Conservation (phyloP, 2,329 filamentous ascomycete species). For the Dothideomycetes sp. region DNA sequence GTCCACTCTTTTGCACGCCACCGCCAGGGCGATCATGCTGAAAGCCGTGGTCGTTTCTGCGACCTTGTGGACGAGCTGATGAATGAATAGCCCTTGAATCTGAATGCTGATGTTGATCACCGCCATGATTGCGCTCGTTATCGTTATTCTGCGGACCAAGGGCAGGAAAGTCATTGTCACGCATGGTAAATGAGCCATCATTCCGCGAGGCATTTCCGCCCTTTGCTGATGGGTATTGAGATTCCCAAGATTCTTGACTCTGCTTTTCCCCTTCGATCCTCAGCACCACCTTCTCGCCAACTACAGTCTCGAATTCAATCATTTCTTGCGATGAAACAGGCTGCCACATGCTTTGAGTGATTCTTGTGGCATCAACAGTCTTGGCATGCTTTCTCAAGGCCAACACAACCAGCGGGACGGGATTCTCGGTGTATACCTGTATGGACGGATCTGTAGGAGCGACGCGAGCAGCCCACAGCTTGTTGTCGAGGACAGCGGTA, state of each 20-base stretch:
- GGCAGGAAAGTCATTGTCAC: constrained; percentile 37
- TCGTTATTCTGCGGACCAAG: constrained; percentile 16
- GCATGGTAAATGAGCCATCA: background rate
- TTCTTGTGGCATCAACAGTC: constrained; percentile 69
- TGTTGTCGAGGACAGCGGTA: constrained; percentile 63
- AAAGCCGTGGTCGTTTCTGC: constrained; percentile 14
- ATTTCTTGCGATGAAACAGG: constrained; percentile 59
- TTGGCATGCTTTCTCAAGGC: constrained; percentile 65
- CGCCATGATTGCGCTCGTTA: constrained; percentile 11
- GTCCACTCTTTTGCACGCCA: constrained; percentile 23
- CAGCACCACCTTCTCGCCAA: constrained; percentile 77
- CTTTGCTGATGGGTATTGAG: constrained; percentile 38
- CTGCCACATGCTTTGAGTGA: constrained; percentile 61
- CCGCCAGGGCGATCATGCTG: constrained; percentile 22
- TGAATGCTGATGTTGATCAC: too few relatives aligned
- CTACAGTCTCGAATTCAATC: constrained; percentile 68
- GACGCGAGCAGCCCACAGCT: constrained; percentile 77
- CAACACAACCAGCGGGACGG: constrained; percentile 68
- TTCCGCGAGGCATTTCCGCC: background rate
- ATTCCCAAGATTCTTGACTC: constrained; percentile 53
- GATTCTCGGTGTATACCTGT: constrained; percentile 68
- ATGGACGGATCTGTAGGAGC: constrained; percentile 58
- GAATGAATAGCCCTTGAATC: too few relatives aligned
- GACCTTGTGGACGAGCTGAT: constrained; percentile 9
- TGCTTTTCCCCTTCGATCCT: constrained; percentile 64